Evolutionary conservation across 73 alveolate species (phyloP).

Genomic region (Paramecium sexaurelia): DNA sequence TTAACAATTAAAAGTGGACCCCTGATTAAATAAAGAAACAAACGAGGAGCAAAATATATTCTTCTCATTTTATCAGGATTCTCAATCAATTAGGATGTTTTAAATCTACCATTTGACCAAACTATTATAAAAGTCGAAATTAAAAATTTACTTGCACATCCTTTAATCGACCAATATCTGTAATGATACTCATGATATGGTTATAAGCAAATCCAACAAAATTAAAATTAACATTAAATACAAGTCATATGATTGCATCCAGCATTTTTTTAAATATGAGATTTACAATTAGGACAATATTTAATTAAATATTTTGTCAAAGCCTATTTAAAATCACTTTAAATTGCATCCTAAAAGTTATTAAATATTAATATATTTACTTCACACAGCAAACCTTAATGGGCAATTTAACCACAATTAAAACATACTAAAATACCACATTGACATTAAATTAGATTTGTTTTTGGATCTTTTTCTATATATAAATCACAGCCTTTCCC

Average conservation of each 20-base stretch:
- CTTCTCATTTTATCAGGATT: slow-evolving; percentile 20
- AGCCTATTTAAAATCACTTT: slow-evolving; percentile 31
- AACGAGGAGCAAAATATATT: slow-evolving; percentile 5
- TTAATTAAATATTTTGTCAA: background rate
- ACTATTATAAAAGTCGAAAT: background rate
- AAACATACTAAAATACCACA: slow-evolving; percentile 54
- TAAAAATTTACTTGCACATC: slow-evolving; percentile 11
- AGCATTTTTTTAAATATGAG: slow-evolving; percentile 71
- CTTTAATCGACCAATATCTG: slow-evolving; percentile 17
- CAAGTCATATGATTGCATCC: slow-evolving; percentile 87
- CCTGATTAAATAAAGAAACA: background rate
- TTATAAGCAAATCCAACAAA: slow-evolving; percentile 76
- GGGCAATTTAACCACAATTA: slow-evolving; percentile 47
- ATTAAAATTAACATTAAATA: slow-evolving; percentile 73
- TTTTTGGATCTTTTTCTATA: background rate
- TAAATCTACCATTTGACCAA: slow-evolving; percentile 50
- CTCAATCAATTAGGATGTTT: background rate
- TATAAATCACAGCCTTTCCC: slow-evolving; percentile 19
- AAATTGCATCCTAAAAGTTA: background rate
- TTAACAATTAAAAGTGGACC: slow-evolving; percentile 23
- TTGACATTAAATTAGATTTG: background rate
- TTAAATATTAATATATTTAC: background rate
- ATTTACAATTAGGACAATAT: slow-evolving; percentile 76
- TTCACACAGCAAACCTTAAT: background rate
- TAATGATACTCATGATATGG: slow-evolving; percentile 57